Conservation (phyloP, 805 yeast genomes). For the Wickerhamiella alocasiicola region DNA sequence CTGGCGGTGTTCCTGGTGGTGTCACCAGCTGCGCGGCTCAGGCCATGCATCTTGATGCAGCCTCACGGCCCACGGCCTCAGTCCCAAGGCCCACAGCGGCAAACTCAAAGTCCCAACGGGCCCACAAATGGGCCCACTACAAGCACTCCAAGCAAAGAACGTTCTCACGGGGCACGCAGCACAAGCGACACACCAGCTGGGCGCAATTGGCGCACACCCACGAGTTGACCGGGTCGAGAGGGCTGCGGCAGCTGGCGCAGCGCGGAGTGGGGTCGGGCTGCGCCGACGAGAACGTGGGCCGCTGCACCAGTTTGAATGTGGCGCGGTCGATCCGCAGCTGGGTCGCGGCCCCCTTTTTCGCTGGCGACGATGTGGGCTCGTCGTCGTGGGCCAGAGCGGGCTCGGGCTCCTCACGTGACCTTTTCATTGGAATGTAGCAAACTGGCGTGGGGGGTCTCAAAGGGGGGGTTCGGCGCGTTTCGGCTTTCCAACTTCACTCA, state of each 20-base stretch:
- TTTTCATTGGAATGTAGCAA: constrained; percentile 9
- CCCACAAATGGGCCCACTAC: no score
- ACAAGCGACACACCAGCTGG: constrained; percentile 14
- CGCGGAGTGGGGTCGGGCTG: constrained; percentile 1
- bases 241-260: constrained; percentile 9
- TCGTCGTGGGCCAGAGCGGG: neutral
- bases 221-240: constrained; percentile 13
- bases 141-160: constrained; percentile 17
- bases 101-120: no score
- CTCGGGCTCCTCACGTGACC: constrained; percentile 10
- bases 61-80: no score
- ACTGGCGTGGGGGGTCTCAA: neutral
- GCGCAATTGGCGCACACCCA: constrained; percentile 15
- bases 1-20: no score
- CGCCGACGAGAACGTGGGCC: neutral
- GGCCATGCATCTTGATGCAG: no score
- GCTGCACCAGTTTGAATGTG: constrained; percentile 2
- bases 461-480: constrained; percentile 2
- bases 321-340: constrained; percentile 2
- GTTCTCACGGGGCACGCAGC: constrained; percentile 16
- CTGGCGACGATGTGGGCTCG: constrained; percentile 2
- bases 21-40: no score
- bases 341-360: neutral
- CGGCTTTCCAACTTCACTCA: constrained; percentile 6
- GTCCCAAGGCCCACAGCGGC: no score